A percentile compares a stretch with the other conserved stretches of the same genome.
phyloP scores from a whole-genome alignment of 805 yeast species.

The Osmozyma mogii region DNA sequence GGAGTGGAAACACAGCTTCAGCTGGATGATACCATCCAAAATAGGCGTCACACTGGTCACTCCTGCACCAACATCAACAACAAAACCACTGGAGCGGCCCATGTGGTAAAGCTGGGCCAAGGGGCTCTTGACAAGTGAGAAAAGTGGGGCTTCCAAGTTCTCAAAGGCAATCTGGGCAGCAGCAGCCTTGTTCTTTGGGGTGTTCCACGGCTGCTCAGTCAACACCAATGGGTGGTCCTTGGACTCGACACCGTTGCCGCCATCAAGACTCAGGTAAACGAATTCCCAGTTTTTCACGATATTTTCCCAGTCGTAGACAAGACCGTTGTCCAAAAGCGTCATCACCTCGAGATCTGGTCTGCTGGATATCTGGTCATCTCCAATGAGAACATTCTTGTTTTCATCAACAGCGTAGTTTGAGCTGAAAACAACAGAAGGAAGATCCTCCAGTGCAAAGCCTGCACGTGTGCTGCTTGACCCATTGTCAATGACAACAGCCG shows the following conservation, averaged over 20 bases:
- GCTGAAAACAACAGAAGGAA: slow-evolving; percentile 52
- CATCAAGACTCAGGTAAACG: slow-evolving; percentile 45
- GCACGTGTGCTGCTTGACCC: slow-evolving; percentile 61
- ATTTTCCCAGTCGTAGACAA: slow-evolving; percentile 67
- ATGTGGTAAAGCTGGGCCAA: slow-evolving; percentile 70
- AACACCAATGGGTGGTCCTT: slow-evolving; percentile 59
- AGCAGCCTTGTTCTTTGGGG: slow-evolving; percentile 45
- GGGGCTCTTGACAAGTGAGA: slow-evolving; percentile 70
- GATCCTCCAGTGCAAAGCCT: slow-evolving; percentile 58
- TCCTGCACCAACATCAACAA: slow-evolving; percentile 72
- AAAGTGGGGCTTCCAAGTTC: slow-evolving; percentile 63
- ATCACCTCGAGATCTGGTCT: slow-evolving; percentile 41
- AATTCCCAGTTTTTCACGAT: slow-evolving; percentile 61
- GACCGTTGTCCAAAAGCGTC: slow-evolving; percentile 57
- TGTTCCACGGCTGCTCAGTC: slow-evolving; percentile 66
- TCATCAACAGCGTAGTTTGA: slow-evolving; percentile 43
- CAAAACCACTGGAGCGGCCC: slow-evolving; percentile 70
- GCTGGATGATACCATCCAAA: slow-evolving; percentile 62
- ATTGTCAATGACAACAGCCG: slow-evolving; percentile 65
- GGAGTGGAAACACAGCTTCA: slow-evolving; percentile 57
- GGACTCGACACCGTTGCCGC: slow-evolving; percentile 35
- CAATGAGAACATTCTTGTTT: slow-evolving; percentile 27
- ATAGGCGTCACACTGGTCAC: slow-evolving; percentile 69
- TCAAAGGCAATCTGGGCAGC: slow-evolving; percentile 72
- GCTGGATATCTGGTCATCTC: slow-evolving; percentile 40